Evolutionary conservation across 306 rosid genomes (phyloP).

Genomic region (Prunus padus): DNA sequence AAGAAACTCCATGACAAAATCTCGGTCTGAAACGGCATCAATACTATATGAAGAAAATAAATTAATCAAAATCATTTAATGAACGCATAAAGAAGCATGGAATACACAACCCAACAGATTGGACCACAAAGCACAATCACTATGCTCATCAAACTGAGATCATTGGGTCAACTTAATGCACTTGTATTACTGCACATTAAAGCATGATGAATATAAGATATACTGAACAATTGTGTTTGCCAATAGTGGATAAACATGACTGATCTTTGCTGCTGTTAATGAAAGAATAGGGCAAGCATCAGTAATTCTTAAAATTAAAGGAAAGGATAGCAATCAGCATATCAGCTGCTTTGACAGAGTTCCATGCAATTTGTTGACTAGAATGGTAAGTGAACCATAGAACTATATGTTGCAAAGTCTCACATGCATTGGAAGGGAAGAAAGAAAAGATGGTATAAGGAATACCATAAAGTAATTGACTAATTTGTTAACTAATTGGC

Average conservation of each 20-base stretch:
- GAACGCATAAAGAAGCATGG: background rate
- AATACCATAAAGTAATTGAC: background rate
- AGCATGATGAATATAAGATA: background rate
- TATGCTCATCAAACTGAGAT: background rate
- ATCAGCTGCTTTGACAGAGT: background rate
- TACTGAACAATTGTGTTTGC: background rate
- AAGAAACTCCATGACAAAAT: conserved; percentile 83
- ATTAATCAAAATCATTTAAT: conserved; percentile 20
- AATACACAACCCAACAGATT: background rate
- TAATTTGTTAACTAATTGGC: background rate
- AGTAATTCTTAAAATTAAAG: background rate
- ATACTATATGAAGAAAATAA: conserved; percentile 49
- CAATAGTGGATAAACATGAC: background rate
- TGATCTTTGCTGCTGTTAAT: background rate
- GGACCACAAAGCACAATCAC: background rate
- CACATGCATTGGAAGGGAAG: background rate
- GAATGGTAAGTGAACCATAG: background rate
- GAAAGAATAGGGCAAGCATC: background rate
- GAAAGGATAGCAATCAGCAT: background rate
- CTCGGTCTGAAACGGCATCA: conserved; percentile 98
- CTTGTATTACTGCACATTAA: background rate
- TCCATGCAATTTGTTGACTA: background rate
- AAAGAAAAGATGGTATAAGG: background rate
- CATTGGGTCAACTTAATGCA: background rate
- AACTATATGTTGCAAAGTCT: background rate